phyloP scores from a whole-genome alignment of 2,329 filamentous ascomycete genomes.

The Podosphaera leucotricha region DNA sequence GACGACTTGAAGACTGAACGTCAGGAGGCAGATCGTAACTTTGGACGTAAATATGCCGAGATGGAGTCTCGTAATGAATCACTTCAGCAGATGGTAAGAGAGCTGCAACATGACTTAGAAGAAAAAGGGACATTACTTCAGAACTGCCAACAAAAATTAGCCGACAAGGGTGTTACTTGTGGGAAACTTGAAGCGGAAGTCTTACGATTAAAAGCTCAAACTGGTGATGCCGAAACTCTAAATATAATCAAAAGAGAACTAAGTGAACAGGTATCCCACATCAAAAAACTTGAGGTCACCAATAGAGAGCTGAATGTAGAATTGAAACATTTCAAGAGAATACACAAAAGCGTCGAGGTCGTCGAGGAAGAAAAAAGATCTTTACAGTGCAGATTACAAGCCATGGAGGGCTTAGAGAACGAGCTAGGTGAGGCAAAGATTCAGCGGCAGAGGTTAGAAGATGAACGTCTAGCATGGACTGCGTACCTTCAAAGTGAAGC shows the following conservation, averaged over 20 bases:
- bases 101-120: slow-evolving; percentile 23
- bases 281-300: slow-evolving; percentile 55
- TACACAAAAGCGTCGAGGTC: slow-evolving; percentile 71
- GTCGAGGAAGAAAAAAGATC: slow-evolving; percentile 87
- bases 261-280: slow-evolving; percentile 78
- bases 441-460: slow-evolving; percentile 67
- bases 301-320: slow-evolving; percentile 63
- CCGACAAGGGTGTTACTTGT: slow-evolving; percentile 44
- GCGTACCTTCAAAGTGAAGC: slow-evolving; percentile 54
- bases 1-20: slow-evolving; percentile 42
- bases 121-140: slow-evolving; percentile 13
- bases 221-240: slow-evolving; percentile 67
- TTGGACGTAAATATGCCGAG: slow-evolving; percentile 35
- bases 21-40: slow-evolving; percentile 44
- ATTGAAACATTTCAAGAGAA: slow-evolving; percentile 56
- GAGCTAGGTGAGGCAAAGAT: slow-evolving; percentile 61
- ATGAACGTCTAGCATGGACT: slow-evolving; percentile 71
- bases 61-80: slow-evolving; percentile 34
- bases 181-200: slow-evolving; percentile 65
- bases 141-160: slow-evolving; percentile 21
- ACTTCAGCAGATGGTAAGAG: slow-evolving; percentile 29
- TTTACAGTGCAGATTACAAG: slow-evolving; percentile 52
- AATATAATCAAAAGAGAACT: slow-evolving; percentile 70
- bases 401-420: slow-evolving; percentile 47
- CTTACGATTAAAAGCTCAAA: slow-evolving; percentile 61